Evolutionary conservation across 345 rosid genomes (phyloP), one percentile per base, ranked within the genome.

Genomic region (Crucihimalaya himalaica): DNA sequence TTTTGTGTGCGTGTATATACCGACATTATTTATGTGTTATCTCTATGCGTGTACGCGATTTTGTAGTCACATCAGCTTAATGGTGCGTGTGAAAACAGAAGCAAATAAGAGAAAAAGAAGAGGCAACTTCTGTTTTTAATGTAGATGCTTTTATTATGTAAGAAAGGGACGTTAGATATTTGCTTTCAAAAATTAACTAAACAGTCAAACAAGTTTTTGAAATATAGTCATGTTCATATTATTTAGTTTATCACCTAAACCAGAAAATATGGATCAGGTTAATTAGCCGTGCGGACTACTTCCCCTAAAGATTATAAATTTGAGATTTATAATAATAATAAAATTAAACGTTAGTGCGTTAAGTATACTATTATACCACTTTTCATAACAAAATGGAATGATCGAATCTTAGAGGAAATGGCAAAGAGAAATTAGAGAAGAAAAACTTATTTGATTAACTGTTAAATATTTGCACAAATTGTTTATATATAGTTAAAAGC

Each of bases 141-240:
- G 55, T n/a, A 16, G 23, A 62, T 69, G 60, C n/a, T 54, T 70
- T 63, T 47, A 46, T 6, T 70, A 52, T 31, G 27, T 40, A 64
- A 5, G 68, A 58, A 25, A 59, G 31, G 4, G 56, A 71, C 75
- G 13, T 67, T 50, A 19, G 53, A 13, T 53, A 61, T 61, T 61
- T 60, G 55, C 19, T 52, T 61, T 75, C 63, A 23, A 32, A 43
- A 39, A 39, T 58, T 19, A 52, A n/a, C 25, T 14, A 54, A 47
- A 5, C 75, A 64, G 71, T 76, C 79, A 68, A 68, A 43, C 56
- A 51, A 61, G 70, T 60, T 75, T 25, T 31, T 75, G 48, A 75
- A 68, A 31, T 8, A 5, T 35, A 63, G 46, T 55, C 70, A 63
- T 57, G 76, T 76, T 76, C 80, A 76, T 56, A 70, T 70, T 76